Base-by-base conservation (phyloP, 2,329 filamentous ascomycete genomes). In the Colletotrichum karsti region DNA sequence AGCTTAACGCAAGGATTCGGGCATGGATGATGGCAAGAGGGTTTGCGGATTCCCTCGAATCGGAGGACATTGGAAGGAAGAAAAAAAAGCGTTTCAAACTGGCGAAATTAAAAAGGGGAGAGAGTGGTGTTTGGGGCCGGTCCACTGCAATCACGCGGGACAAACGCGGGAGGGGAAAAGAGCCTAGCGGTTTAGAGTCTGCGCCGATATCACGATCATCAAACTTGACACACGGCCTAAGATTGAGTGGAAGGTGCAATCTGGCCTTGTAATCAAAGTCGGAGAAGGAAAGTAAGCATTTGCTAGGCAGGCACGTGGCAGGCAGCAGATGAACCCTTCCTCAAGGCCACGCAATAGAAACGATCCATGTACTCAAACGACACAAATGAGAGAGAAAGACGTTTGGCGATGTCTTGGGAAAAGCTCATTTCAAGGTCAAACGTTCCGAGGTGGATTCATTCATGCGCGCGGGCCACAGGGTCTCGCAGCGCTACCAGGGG, bases 181-280 rank as follows among this genome's bases (percentile, higher is more conserved):
- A 8, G 24, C 37, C 18, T 33, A 35, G 26, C 18, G 55, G 55
- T n/a, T 33, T 24, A n/a, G 28, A 12, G 30, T 24, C 42, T 30
- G 30, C 18, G 50, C 26, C 35, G 33, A 41, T 50, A 42, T 42
- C 50, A 46, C 28, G 30, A 54, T 63, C 48, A 66, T 66, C 50
- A 63, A 56, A 48, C 48, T 15, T 35, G 41, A 50, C 39, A 64
- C 46, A 51, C 26, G 26, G 55, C 33, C 13, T 37, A 28, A 51
- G 13, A 51, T 28, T 53, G 26, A 26, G 24, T 12, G 26, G n/a
- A n/a, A 57, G 53, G 53, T n/a, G 28, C 42, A 48, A 20, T 18
- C 24, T 20, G 33, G 33, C 15, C 5, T n/a, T 24, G 24, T 22
- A 26, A n/a, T 12, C 9, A 15, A 24, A 30, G 10, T 5, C 41